phyloP scores from a whole-genome alignment of 2,329 filamentous ascomycete species.

The Apiospora aurea region DNA sequence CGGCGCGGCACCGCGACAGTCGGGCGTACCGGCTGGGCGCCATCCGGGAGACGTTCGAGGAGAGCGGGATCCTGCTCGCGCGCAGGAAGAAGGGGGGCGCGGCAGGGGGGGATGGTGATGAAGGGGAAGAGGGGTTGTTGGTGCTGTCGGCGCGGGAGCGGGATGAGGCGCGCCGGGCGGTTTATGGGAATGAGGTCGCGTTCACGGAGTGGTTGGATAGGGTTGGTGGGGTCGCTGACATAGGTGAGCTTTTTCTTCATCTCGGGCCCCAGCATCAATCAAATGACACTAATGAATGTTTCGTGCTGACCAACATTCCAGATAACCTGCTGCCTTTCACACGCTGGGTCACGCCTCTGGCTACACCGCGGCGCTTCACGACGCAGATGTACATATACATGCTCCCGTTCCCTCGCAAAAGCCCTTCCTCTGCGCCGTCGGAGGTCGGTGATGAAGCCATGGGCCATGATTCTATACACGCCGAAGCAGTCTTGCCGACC shows the following conservation, averaged over 20 bases:
- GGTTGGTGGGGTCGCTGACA: conserved; percentile 69
- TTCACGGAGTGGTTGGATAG: conserved; percentile 71
- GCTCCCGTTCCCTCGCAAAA: conserved; percentile 63
- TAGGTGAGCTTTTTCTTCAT: conserved; percentile 53
- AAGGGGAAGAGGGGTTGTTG: conserved; percentile 60
- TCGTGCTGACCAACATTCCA: conserved; percentile 35
- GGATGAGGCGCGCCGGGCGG: conserved; percentile 69
- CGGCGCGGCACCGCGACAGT: conserved; percentile 72
- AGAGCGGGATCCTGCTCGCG: conserved; percentile 87
- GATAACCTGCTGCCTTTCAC: conserved; percentile 82
- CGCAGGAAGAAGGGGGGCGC: conserved; percentile 42
- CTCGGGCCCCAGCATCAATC: too few species aligned
- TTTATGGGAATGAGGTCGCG: conserved; percentile 70
- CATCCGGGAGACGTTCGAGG: conserved; percentile 92
- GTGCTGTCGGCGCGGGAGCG: conserved; percentile 65
- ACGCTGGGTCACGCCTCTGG: conserved; percentile 85
- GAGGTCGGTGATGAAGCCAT: conserved; percentile 30
- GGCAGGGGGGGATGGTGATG: conserved; percentile 51
- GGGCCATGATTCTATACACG: conserved; percentile 47
- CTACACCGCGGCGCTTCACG: conserved; percentile 78
- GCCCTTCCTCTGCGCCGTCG: conserved; percentile 30
- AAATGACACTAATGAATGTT: neutral
- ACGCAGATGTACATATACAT: conserved; percentile 98
- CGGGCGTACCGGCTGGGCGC: conserved; percentile 81
- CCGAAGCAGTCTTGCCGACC: conserved; percentile 67